A percentile compares a stretch with the other conserved stretches of the same genome.
These are phyloP conservation scores for Gracilaria domingensis DNA, from an alignment of 23 red algal species.

Conservation along the genomic window DNA sequence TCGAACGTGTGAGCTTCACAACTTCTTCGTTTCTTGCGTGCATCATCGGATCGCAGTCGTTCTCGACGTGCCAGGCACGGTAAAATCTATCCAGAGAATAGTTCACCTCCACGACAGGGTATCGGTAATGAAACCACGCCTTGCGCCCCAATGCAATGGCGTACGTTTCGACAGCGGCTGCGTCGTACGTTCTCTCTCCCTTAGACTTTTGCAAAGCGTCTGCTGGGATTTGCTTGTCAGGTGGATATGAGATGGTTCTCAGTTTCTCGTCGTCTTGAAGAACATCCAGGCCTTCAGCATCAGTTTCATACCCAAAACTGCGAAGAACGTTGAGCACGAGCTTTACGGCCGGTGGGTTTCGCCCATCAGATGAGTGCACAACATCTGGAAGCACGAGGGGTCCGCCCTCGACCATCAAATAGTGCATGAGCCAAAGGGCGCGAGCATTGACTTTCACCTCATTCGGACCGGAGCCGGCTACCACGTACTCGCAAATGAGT, in stretches of 20 bases:
- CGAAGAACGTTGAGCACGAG: slow-evolving; percentile 42
- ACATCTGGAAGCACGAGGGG: slow-evolving; percentile 34
- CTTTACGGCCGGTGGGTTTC: slow-evolving; percentile 16
- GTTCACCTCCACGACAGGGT: slow-evolving; percentile 73
- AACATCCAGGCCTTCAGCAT: slow-evolving; percentile 32
- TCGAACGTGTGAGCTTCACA: slow-evolving; percentile 17
- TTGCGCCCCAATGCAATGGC: slow-evolving; percentile 68
- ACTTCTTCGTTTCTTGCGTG: slow-evolving; percentile 22
- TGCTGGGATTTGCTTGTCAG: slow-evolving; percentile 6
- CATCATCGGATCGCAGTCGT: slow-evolving; percentile 32
- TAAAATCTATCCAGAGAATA: slow-evolving; percentile 82
- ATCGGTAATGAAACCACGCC: slow-evolving; percentile 67
- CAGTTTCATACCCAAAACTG: slow-evolving; percentile 25
- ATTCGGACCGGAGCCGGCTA: slow-evolving; percentile 45
- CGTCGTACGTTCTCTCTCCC: slow-evolving; percentile 6
- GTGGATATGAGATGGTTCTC: slow-evolving; percentile 9
- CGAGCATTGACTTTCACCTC: slow-evolving; percentile 56
- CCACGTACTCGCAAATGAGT: slow-evolving; percentile 27
- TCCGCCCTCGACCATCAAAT: slow-evolving; percentile 47
- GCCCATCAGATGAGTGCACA: slow-evolving; percentile 8
- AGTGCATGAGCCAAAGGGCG: slow-evolving; percentile 53
- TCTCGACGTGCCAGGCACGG: slow-evolving; percentile 70
- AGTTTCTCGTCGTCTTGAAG: slow-evolving; percentile 56
- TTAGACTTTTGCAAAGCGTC: neutral
- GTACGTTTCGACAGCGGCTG: slow-evolving; percentile 66